Evolutionary conservation across 106 monocot genomes (phyloP).

Genomic region (Dendrobium officinale): DNA sequence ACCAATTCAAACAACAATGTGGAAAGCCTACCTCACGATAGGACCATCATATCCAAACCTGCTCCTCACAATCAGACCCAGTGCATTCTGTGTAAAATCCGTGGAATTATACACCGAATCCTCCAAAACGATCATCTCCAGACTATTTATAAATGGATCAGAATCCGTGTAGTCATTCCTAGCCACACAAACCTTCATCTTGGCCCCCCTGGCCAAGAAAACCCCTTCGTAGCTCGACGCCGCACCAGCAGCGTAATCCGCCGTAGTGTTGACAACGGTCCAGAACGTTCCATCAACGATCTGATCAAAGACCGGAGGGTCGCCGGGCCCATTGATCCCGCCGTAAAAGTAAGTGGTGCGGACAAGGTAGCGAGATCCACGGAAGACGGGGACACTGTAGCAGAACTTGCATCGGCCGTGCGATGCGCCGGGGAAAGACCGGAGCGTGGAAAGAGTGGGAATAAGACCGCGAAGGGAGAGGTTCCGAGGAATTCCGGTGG

Average conservation of each 20-base stretch:
- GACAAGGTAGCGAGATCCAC: constrained; percentile 54
- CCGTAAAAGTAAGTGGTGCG: constrained; percentile 80
- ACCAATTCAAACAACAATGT: background rate
- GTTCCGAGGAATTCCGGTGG: constrained; percentile 21
- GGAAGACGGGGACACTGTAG: constrained; percentile 44
- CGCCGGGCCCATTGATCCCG: constrained; percentile 13
- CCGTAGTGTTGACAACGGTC: constrained; percentile 73
- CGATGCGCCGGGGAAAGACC: constrained; percentile 46
- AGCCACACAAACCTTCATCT: constrained; percentile 56
- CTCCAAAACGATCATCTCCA: constrained; percentile 56
- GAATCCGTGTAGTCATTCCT: constrained; percentile 56
- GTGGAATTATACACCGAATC: constrained; percentile 62
- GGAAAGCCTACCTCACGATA: constrained; percentile 33
- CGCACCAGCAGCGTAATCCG: constrained; percentile 28
- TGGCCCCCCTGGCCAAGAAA: constrained; percentile 44
- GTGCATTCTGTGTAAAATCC: constrained; percentile 46
- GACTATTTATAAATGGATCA: constrained; percentile 60
- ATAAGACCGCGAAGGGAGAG: constrained; percentile 39
- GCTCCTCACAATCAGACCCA: constrained; percentile 64
- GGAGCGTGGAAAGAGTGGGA: constrained; percentile 57
- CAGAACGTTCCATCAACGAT: constrained; percentile 74
- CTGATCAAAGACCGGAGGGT: constrained; percentile 81
- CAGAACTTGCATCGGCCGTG: constrained; percentile 57
- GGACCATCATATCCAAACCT: constrained; percentile 50
- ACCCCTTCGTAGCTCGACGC: constrained; percentile 77